Percentiles rank a stretch among this genome's conserved stretches.
These are phyloP conservation scores for Inosperma sp. DNA, from an alignment of 768 basidiomycete species.

Conservation along the genomic window DNA sequence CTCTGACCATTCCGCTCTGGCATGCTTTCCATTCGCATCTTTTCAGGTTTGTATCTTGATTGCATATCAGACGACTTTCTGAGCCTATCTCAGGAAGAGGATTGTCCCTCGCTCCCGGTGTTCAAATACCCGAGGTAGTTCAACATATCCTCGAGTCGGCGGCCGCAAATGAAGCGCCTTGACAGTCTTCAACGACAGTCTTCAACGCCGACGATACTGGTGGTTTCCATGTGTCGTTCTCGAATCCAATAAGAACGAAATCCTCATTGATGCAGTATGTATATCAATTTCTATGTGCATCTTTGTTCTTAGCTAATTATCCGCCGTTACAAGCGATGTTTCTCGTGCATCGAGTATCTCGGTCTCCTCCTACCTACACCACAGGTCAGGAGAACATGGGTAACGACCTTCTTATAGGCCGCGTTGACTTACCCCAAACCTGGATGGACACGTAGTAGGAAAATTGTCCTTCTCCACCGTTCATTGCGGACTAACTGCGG, in stretches of 20 bases:
- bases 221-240: constrained; percentile 97
- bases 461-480: constrained; percentile 47
- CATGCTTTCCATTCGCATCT: constrained; percentile 93
- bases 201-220: constrained; percentile 92
- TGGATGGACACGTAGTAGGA: constrained; percentile 81
- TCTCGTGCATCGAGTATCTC: constrained; percentile 90
- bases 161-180: constrained; percentile 34
- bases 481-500: constrained; percentile 13
- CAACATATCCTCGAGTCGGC: constrained; percentile 70
- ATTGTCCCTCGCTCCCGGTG: constrained; percentile 72
- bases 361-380: constrained; percentile 81
- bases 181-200: constrained; percentile 69
- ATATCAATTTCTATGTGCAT: too few relatives aligned
- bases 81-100: constrained; percentile 57
- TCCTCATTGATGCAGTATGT: constrained; percentile 93
- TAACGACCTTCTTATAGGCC: constrained; percentile 91
- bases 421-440: constrained; percentile 81
- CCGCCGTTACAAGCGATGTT: constrained; percentile 72
- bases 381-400: constrained; percentile 92
- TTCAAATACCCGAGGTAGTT: constrained; percentile 77
- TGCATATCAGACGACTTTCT: not conserved
- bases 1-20: constrained; percentile 75
- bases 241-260: constrained; percentile 97
- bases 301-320: not conserved
- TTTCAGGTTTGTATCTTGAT: constrained; percentile 61